Base-by-base conservation (phyloP, 768 basidiomycete genomes). In the Candolleomyces efflorescens region DNA sequence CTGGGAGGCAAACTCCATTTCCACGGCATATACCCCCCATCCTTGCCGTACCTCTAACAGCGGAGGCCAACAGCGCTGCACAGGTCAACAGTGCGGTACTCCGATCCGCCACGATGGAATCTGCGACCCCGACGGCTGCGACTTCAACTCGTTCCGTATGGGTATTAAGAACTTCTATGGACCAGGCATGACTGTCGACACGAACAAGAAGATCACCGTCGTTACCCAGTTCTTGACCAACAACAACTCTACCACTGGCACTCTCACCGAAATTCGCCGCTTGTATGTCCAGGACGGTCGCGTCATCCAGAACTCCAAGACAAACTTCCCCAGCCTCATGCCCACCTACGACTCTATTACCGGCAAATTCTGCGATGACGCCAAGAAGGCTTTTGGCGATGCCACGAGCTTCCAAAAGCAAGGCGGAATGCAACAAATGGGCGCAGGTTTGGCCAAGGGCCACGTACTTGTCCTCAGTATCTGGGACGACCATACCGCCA, bases 61-160 rank as follows among this genome's bases (percentile, higher is more conserved):
- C 23, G 58, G 58, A 26, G 77, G 74, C 51, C 75, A 72, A 58
- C 70, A 69, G 39, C 68, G 67, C 43, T 84, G 82, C 76, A 60
- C 62, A 20, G 78, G 78, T 38, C 68, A 64, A 51, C 66, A 70
- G 10, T 80, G 79, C 60, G 70, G 71, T 56, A 69, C 64, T 55
- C 51, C 53, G 54, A 63, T 73, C 66, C 71, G 79, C 57, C 73
- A 76, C 64, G 71, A 63, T 59, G 75, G 76, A 53, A 65, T 78
- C 38, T 84, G 82, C 68, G 82, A 84, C 68, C 71, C 73, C 55
- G 81, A 80, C 60, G 82, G 83, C 37, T 84, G 83, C 70, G 83
- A 83, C 64, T 84, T 82, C 78, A 84, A 83, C 78, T 80, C 82
- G 15, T 84, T 67, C 76, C 81, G 82, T 61, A 75, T 80, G 78